Evolutionary conservation across 345 rosid species (phyloP), one percentile per base, ranked within the genome.

Genomic region (Turnera subulata): DNA sequence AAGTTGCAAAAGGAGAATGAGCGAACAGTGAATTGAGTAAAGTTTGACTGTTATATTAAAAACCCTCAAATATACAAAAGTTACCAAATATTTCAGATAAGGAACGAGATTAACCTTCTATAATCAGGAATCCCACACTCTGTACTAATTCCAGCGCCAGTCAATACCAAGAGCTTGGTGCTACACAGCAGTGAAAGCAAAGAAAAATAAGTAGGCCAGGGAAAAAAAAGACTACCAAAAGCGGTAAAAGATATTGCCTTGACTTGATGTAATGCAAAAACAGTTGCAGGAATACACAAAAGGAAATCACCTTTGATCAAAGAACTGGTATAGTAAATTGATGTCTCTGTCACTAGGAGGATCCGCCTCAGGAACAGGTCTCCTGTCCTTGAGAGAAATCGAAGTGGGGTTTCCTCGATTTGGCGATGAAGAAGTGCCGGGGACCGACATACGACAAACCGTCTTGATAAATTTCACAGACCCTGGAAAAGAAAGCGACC

Each of bases 61-160:
- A n/a, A n/a, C n/a, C n/a, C n/a, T n/a, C n/a, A n/a, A n/a, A n/a
- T n/a, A n/a, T n/a, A n/a, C n/a, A n/a, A n/a, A n/a, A n/a, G n/a
- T 29, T 29, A 29, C 35, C 4, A 4, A 12, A 2, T 40, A 24
- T 11, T 20, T 16, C 11, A 23, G 42, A 33, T 18, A 56, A 42
- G 54, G 53, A 12, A 20, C 3, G 45, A 23, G 22, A 29, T 29
- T 29, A 69, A 89, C 98, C 98, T 92, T 81, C 98, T 81, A 48
- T 89, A 92, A 69, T 92, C 98, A 55, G 98, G 98, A 72, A 92
- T 92, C 46, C 98, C 96, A 61, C 91, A 80, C 70, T 92, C 98
- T 0, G 98, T 92, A 56, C 96, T 92, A 25, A 92, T 67, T 60
- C 96, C 98, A 60, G 98, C 96, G 70, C 96, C 98, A 1, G 93